Conservation (phyloP, 805 yeast genomes). For the Myxozyma neotropica region DNA sequence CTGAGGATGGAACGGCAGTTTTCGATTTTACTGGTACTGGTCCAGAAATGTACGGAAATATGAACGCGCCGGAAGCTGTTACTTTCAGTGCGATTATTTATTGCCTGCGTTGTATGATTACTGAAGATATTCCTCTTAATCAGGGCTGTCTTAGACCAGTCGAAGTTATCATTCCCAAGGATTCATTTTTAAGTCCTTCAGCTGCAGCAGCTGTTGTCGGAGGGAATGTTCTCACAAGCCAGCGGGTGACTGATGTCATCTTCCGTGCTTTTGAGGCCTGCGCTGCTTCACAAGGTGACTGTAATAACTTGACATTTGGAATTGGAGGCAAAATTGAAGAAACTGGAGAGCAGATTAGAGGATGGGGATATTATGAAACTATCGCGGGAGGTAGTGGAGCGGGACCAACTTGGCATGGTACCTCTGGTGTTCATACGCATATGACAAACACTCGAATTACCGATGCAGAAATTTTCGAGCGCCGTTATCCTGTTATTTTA, state of each 20-base stretch:
- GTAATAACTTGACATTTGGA: slow-evolving; percentile 93
- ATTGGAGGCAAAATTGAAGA: slow-evolving; percentile 61
- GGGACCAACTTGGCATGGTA: slow-evolving; percentile 82
- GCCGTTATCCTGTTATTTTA: slow-evolving; percentile 80
- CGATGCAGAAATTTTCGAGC: slow-evolving; percentile 85
- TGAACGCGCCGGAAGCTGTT: slow-evolving; percentile 91
- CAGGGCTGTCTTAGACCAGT: slow-evolving; percentile 90
- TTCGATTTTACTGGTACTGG: slow-evolving; percentile 89
- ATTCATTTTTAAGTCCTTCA: slow-evolving; percentile 70
- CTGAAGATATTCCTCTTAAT: slow-evolving; percentile 86
- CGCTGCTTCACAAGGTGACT: slow-evolving; percentile 96
- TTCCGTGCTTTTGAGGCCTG: slow-evolving; percentile 83
- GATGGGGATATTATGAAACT: slow-evolving; percentile 49
- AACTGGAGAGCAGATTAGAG: slow-evolving; percentile 38
- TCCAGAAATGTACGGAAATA: slow-evolving; percentile 82
- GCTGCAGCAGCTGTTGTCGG: slow-evolving; percentile 91
- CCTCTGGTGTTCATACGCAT: slow-evolving; percentile 87
- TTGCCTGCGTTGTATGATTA: slow-evolving; percentile 80
- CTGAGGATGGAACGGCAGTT: slow-evolving; percentile 58
- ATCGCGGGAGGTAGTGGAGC: slow-evolving; percentile 98
- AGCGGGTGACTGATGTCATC: slow-evolving; percentile 86
- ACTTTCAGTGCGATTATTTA: slow-evolving; percentile 87
- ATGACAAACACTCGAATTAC: slow-evolving; percentile 94
- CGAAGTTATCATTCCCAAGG: slow-evolving; percentile 62
- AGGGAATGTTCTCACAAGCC: slow-evolving; percentile 94